These are phyloP conservation scores for Bretschneidera sinensis DNA, from an alignment of 345 rosid genomes.

Conservation along the genomic window DNA sequence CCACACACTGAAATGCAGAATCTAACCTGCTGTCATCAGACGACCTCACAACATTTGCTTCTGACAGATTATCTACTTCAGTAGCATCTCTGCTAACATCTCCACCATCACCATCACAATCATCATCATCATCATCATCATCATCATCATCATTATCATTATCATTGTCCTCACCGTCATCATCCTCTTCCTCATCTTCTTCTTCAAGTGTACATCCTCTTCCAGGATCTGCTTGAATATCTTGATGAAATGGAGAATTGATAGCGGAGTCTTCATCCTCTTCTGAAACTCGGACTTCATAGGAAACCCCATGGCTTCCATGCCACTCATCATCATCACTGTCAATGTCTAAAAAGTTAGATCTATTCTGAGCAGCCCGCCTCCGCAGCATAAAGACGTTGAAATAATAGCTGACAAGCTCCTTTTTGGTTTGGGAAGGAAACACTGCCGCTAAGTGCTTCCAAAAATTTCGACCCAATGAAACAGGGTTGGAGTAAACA, in stretches of 20 bases:
- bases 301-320: conserved; percentile 21
- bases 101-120: conserved; percentile 25
- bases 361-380: conserved; percentile 67
- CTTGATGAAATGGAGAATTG: conserved; percentile 36
- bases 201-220: conserved; percentile 12
- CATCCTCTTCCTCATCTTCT: conserved; percentile 20
- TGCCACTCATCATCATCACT: conserved; percentile 90
- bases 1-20: conserved; percentile 15
- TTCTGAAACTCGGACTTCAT: conserved; percentile 23
- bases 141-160: conserved; percentile 26
- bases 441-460: conserved; percentile 48
- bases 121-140: conserved; percentile 18
- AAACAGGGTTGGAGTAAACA: conserved; percentile 51
- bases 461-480: conserved; percentile 63
- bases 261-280: conserved; percentile 54
- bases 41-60: conserved; percentile 1
- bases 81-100: conserved; percentile 11
- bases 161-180: conserved; percentile 14
- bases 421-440: conserved; percentile 46
- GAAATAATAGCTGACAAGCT: conserved; percentile 68
- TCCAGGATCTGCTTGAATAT: not conserved
- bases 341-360: conserved; percentile 40
- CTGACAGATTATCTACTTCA: conserved; percentile 5
- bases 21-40: conserved; percentile 13
- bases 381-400: conserved; percentile 58